Base-by-base conservation (phyloP, 2,329 filamentous ascomycete genomes). In the Fusarium solani-melongenae region DNA sequence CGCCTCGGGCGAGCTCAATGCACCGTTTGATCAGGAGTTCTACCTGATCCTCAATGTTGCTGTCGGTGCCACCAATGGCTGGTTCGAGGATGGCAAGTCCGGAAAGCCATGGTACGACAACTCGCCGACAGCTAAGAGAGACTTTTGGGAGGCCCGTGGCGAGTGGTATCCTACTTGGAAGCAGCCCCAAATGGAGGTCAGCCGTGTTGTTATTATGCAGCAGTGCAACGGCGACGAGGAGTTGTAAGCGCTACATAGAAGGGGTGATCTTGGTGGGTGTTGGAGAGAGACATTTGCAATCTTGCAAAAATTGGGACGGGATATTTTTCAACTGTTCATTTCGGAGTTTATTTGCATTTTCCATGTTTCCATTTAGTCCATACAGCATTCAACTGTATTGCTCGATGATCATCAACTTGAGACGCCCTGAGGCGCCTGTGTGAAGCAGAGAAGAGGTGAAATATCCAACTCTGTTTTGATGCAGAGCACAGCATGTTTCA, bases 51-150 rank as follows among this genome's bases (percentile, higher is more conserved):
- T 96, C 65, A 94, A 94, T 78, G 85, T 95, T 5, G 93, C 91
- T 12, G 93, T 95, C 9, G 93, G 93, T 33, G 90, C 91, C 58
- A 94, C 92, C 24, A 95, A 95, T 74, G 94, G 94, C 39, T 97
- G 93, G 93, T 97, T 96, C 79, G 85, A 92, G 78, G 93, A 97
- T 80, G 90, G 91, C 22, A 84, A 88, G 74, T 87, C 87, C 46
- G 88, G 87, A 34, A 97, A 97, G 86, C 94, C 94, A 2, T 97
- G 94, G 94, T 86, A 94, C 34, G 92, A 96, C 79, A 84, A 81
- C 17, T 92, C 89, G 60, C 81, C 86, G 2, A 92, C 88, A 12
- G 93, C 94, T 9, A 90, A 87, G 81, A 90, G 88, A 77, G 93
- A 96, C 79, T 97, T 97, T 81, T 96, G 93, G 93, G 84, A 91